Evolutionary conservation across 441 rosid genomes (phyloP), one percentile per base, ranked within the genome.

Genomic region (Eutrema salsugineum): DNA sequence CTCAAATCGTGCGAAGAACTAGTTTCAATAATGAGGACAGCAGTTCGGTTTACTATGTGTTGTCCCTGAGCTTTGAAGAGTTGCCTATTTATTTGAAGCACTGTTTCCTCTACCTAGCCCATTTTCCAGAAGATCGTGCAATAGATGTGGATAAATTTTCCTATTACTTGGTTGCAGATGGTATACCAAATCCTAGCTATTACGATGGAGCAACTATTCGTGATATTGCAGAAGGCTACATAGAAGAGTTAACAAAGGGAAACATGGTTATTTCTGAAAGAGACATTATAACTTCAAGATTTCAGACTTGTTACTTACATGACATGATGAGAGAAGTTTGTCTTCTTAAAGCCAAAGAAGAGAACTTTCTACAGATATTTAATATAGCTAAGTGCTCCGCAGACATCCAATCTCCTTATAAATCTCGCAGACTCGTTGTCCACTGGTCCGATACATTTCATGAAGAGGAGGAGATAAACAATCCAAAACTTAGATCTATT

Each of bases 321-420:
- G 81, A 76, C 38, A 64, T 76, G 15, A 66, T 73, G 77, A 36
- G 82, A 55, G 77, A 76, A 6, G 38, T 78, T 15, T 79, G 76
- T 57, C 8, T 79, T 11, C 40, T 4, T 8, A 78, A 53, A 49
- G 73, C 78, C 10, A 9, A 38, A 30, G 49, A 73, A 42, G 72
- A 68, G 51, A 42, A 43, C 1, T 36, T 73, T 8, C 2, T 78
- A 3, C 40, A 14, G 0, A 33, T 43, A 28, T 27, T 55, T 5
- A 5, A 53, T 61, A n/a, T n/a, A n/a, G 0, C 6, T n/a, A 12
- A 17, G 28, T n/a, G 3, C 10, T 49, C 15, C 14, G 6, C 15
- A 12, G 11, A 14, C 43, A 1, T 14, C 11, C 14, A 39, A 42
- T 42, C n/a, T 44, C 22, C 28, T 3, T 4, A 6, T 28, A 28